These are phyloP conservation scores for Podospora tetraspora DNA, from an alignment of 495 filamentous ascomycete genomes.

Conservation along the genomic window DNA sequence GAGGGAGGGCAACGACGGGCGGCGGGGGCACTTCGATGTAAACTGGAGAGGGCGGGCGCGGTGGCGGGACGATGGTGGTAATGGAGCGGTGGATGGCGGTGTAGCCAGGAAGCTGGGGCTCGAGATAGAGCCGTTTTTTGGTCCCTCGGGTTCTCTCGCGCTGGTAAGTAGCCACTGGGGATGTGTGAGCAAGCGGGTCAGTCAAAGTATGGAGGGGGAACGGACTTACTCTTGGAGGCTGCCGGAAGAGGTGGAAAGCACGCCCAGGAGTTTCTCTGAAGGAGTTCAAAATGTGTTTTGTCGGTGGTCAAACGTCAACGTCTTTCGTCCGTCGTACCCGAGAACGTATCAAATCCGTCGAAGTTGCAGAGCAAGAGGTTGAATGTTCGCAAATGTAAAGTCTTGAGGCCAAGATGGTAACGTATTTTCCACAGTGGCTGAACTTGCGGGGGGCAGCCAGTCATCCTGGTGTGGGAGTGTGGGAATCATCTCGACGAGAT, in stretches of 20 bases:
- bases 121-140: conserved; percentile 46
- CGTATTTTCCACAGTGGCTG: background rate
- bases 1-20: conserved; percentile 18
- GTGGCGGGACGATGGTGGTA: conserved; percentile 41
- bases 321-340: background rate
- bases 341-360: background rate
- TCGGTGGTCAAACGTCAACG: background rate
- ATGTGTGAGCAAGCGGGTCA: background rate
- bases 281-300: too few species aligned
- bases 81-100: conserved; percentile 35
- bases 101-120: conserved; percentile 36
- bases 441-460: background rate
- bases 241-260: background rate
- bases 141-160: conserved; percentile 7
- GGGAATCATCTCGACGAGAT: background rate
- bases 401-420: background rate
- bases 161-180: conserved; percentile 7
- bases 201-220: background rate
- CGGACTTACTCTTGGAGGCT: conserved; percentile 2
- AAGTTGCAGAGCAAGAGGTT: background rate
- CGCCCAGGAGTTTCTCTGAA: background rate
- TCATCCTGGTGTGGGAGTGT: background rate
- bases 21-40: conserved; percentile 29
- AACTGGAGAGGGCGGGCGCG: conserved; percentile 26
- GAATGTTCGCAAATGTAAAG: background rate